A percentile compares a stretch with the other conserved stretches of the same genome.
These are phyloP conservation scores for Nakaseomyces bracarensis DNA, from an alignment of 1,139 yeast species.

Conservation along the genomic window DNA sequence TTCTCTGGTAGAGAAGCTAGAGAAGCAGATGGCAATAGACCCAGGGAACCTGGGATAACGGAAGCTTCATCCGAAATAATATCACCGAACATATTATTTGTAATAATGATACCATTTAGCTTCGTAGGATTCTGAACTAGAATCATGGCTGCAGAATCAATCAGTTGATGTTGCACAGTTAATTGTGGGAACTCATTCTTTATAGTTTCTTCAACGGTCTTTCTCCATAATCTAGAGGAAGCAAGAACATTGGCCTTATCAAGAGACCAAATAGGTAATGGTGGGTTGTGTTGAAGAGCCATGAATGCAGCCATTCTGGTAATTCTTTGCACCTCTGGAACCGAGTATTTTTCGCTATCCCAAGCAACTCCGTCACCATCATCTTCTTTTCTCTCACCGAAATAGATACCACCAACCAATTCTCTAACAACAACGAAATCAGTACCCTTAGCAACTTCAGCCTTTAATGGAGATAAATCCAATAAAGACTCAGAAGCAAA, in stretches of 20 bases:
- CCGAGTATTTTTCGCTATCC: constrained; percentile 89
- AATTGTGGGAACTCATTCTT: constrained; percentile 83
- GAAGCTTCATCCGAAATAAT: constrained; percentile 96
- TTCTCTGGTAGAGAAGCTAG: constrained; percentile 92
- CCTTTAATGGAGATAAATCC: constrained; percentile 78
- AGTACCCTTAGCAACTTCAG: constrained; percentile 80
- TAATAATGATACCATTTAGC: constrained; percentile 83
- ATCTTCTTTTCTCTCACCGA: constrained; percentile 92
- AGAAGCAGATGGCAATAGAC: constrained; percentile 92
- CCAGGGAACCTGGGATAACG: constrained; percentile 94
- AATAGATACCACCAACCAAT: constrained; percentile 94
- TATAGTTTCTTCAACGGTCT: constrained; percentile 79
- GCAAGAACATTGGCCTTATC: constrained; percentile 98
- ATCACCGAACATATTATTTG: constrained; percentile 97
- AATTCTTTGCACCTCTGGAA: constrained; percentile 85
- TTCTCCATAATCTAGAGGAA: constrained; percentile 92
- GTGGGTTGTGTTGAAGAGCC: constrained; percentile 89
- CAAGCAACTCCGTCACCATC: constrained; percentile 78
- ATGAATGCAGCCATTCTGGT: constrained; percentile 97
- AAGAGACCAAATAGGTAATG: constrained; percentile 87
- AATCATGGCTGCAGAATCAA: constrained; percentile 98
- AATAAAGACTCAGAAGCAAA: constrained; percentile 81
- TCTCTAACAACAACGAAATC: constrained; percentile 90
- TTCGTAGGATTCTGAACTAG: constrained; percentile 82
- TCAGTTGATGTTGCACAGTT: constrained; percentile 81